These are phyloP conservation scores for Arthrobotrys entomopaga DNA, from an alignment of 2,329 filamentous ascomycete species.

Conservation along the genomic window DNA sequence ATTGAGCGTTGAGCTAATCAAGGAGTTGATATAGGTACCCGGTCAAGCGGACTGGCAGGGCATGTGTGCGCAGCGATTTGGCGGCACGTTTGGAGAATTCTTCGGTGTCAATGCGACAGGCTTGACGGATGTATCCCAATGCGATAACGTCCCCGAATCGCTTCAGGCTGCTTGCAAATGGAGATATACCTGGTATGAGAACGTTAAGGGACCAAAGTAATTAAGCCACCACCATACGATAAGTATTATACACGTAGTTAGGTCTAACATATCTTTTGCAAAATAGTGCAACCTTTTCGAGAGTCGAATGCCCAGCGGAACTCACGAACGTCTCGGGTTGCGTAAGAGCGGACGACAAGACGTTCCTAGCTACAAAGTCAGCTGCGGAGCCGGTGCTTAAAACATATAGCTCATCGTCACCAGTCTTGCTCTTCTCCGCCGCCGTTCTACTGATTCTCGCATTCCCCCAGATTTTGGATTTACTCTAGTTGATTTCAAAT, in stretches of 20 bases:
- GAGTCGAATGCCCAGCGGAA: conserved; percentile 47
- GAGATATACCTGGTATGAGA: conserved; percentile 51
- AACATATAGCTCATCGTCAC: conserved; percentile 14
- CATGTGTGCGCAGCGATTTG: conserved; percentile 38
- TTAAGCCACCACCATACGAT: too few relatives aligned
- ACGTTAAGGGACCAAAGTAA: conserved; percentile 52
- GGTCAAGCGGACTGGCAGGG: conserved; percentile 48
- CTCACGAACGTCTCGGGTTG: conserved; percentile 39
- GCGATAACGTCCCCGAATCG: conserved; percentile 28
- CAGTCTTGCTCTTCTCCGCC: conserved; percentile 21
- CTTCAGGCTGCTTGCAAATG: conserved; percentile 41
- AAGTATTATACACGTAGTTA: too few relatives aligned
- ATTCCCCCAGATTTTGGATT: conserved; percentile 35
- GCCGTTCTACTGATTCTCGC: conserved; percentile 20
- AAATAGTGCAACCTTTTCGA: conserved; percentile 40
- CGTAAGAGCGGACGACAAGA: conserved; percentile 39
- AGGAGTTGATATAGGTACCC: conserved; percentile 27
- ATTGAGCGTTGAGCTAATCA: neutral
- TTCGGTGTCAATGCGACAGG: conserved; percentile 43
- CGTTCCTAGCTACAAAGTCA: conserved; percentile 21
- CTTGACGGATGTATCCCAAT: conserved; percentile 41
- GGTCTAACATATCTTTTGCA: too few relatives aligned
- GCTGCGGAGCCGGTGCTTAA: conserved; percentile 1
- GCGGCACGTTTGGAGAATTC: conserved; percentile 48
- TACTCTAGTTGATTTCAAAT: conserved; percentile 11